phyloP scores from a whole-genome alignment of 805 yeast genomes.

The Yamadazyma paraphyllophila region DNA sequence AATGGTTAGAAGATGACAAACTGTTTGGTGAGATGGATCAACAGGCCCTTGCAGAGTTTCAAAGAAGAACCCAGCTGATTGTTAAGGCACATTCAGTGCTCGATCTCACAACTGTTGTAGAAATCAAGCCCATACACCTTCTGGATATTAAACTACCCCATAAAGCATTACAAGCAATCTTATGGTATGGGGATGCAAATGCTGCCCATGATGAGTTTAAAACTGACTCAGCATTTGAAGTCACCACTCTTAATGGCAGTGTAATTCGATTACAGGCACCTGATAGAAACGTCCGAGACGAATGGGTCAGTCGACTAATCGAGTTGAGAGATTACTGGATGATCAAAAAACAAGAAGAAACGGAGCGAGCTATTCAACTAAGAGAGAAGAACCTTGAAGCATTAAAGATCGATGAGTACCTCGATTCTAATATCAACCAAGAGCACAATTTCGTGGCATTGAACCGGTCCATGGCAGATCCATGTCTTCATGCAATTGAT shows the following conservation, averaged over 20 bases:
- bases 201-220: constrained; percentile 26
- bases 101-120: constrained; percentile 52
- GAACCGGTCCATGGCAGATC: constrained; percentile 54
- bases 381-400: constrained; percentile 45
- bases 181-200: constrained; percentile 30
- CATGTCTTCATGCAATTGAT: constrained; percentile 53
- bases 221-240: constrained; percentile 51
- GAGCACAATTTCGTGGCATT: constrained; percentile 43
- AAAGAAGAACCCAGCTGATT: constrained; percentile 57
- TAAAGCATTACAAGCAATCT: constrained; percentile 22
- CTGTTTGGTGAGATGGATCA: constrained; percentile 52
- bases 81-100: constrained; percentile 59
- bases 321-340: constrained; percentile 60
- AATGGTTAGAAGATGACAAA: constrained; percentile 52
- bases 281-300: constrained; percentile 44
- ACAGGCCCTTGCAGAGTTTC: constrained; percentile 61
- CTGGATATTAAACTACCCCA: constrained; percentile 23
- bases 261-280: constrained; percentile 56
- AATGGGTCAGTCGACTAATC: constrained; percentile 61
- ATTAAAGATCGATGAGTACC: constrained; percentile 52
- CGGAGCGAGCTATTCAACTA: constrained; percentile 30
- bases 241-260: constrained; percentile 48
- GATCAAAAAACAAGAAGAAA: constrained; percentile 40
- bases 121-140: constrained; percentile 32
- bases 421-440: constrained; percentile 53